Evolutionary conservation across 108 stramenopile genomes (phyloP), one percentile per base, ranked within the genome.

Genomic region (Fistulifera pelliculosa): DNA sequence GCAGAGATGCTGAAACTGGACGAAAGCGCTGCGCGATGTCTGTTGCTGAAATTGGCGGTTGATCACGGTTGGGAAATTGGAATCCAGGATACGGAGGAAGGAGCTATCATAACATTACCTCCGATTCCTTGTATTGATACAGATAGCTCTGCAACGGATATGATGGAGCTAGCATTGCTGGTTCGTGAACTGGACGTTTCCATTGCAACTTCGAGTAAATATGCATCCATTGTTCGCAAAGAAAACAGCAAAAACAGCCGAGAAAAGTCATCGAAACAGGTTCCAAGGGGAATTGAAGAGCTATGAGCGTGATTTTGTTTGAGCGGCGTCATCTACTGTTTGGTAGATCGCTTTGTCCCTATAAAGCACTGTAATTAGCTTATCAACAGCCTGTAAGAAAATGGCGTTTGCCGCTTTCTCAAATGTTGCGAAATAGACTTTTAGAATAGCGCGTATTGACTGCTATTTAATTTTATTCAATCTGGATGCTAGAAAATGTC

Each of bases 121-220:
- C 18, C 40, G 19, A 18, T 39, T 15, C 18, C 41, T 22, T n/a
- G 2, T n/a, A 74, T 52, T 62, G 56, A 8, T 47, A 40, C 28
- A 50, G 64, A 25, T 52, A 41, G 11, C 60, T 73, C 41, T 23
- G 10, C 51, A 19, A 45, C 31, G 25, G 62, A 77, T 6, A 56
- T 80, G 43, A 72, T 76, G 40, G 51, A 44, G 17, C 41, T 76
- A 22, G 68, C 75, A 10, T 58, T 72, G 26, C 52, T 66, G 13
- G 55, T 85, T 22, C 80, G 75, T 44, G 49, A 61, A 45, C 60
- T 85, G 72, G 80, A 85, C 61, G 59, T 79, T 21, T 31, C 52
- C 25, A 54, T 85, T 16, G 45, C 71, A 21, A 74, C 73, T 5
- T 71, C 73, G 41, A 31, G 72, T 17, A 64, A 59, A 21, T 85